Base-by-base conservation (phyloP, 306 rosid species). In the Leucaena leucocephala region DNA sequence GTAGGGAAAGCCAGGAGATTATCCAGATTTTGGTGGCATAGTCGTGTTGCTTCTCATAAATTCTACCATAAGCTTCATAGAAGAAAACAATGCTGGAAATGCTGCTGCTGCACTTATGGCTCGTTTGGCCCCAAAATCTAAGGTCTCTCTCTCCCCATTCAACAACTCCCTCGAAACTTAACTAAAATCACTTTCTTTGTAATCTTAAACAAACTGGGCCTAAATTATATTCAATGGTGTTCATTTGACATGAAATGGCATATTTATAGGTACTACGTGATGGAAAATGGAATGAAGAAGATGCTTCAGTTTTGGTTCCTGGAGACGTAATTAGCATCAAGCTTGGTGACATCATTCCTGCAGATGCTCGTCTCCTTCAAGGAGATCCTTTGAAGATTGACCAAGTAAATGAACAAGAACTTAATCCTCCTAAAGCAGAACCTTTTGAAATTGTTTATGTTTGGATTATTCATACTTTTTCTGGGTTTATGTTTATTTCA, bases 361-460 rank as follows among this genome's bases (percentile, higher is more conserved):
- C 94, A 1, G 97, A 91, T 50, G 94, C 92, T 6, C 92, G 89
- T 74, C 97, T 89, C 70, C 94, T 91, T 68, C 87, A 85, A 82
- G 97, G 97, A 35, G 97, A 91, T 85, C 92, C 94, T 85, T 81
- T 91, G 61, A 91, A 89, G 81, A 91, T 89, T 82, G 94, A 91
- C 83, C 97, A 85, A 89, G 93, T 85, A 63, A 83, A 63, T 1
- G n/a, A 84, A 73, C 17, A 42, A 68, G 10, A 21, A 68, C 12
- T 21, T 68, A 38, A 43, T 67, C 19, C 15, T 42, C 10, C 46
- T 7, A 38, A 65, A 65, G 21, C 0, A 7, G 42, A 65, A 36
- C 7, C 4, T 14, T 38, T 36, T 17, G 6, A 65, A 15, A 38
- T 5, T 15, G 0, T 40, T 12, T 12, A 42, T 42, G 55, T 68